phyloP scores from a whole-genome alignment of 2,329 filamentous ascomycete genomes.

The Paramyrothecium roridum region DNA sequence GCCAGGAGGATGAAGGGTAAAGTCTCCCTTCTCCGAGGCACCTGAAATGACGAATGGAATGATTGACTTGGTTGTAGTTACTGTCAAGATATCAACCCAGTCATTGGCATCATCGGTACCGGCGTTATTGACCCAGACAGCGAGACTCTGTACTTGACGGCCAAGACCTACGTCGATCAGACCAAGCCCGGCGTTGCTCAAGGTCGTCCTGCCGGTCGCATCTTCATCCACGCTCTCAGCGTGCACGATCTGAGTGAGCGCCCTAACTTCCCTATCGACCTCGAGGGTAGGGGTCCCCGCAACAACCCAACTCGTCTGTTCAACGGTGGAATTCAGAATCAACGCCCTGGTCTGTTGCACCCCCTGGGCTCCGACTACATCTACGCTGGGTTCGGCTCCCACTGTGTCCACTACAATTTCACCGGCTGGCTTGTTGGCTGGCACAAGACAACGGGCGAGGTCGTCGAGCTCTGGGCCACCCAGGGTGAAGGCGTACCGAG shows the following conservation, averaged over 20 bases:
- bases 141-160: conserved; percentile 1
- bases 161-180: conserved; percentile 1
- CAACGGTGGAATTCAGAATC: conserved; percentile 2
- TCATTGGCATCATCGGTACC: conserved; percentile 1
- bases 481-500: not conserved
- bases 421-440: conserved; percentile 2
- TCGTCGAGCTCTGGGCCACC: conserved; percentile 1
- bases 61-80: not conserved
- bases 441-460: conserved; percentile 1
- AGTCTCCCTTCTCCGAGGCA: not conserved
- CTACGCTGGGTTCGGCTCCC: conserved; percentile 1
- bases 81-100: conserved; percentile 2
- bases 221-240: conserved; percentile 2
- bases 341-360: conserved; percentile 1
- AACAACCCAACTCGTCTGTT: conserved; percentile 1
- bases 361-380: not conserved
- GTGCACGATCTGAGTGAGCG: conserved; percentile 2
- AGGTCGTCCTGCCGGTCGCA: conserved; percentile 1
- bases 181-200: not conserved
- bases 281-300: not conserved
- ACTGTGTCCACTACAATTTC: conserved; percentile 2
- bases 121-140: conserved; percentile 1
- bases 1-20: not conserved
- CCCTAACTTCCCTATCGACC: conserved; percentile 3
- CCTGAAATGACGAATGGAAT: not conserved